Conservation (phyloP, 228 moss, liverwort and hornwort genomes). For the Sphagnum magellanicum region DNA sequence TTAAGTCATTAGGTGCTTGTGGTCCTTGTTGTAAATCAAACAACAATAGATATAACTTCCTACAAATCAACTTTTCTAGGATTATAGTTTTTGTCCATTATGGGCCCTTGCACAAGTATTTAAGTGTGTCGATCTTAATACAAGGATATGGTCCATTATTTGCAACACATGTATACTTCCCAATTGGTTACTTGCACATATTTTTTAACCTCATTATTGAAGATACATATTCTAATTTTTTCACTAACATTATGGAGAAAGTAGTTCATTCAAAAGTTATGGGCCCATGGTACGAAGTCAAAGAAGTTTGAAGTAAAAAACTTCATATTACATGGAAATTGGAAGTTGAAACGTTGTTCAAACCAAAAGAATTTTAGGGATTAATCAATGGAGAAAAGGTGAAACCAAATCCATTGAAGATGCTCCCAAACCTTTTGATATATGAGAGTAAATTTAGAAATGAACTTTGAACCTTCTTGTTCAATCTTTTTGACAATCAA, state of each 20-base stretch:
- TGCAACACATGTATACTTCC: too few species aligned
- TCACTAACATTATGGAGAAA: background rate
- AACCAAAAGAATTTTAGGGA: background rate
- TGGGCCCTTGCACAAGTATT: too few species aligned
- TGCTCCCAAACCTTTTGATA: background rate
- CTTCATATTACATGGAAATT: background rate
- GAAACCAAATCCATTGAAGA: background rate
- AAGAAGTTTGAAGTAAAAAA: background rate
- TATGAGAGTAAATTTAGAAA: background rate
- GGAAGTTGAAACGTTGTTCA: background rate
- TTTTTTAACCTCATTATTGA: background rate
- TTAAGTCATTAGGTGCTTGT: too few species aligned
- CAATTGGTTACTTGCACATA: too few species aligned
- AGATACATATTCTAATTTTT: background rate
- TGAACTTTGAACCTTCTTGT: background rate
- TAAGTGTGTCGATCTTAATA: too few species aligned
- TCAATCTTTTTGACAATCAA: background rate
- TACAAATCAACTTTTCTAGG: too few species aligned
- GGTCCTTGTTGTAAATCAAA: too few species aligned
- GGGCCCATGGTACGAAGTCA: background rate
- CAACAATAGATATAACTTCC: too few species aligned
- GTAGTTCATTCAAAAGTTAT: background rate
- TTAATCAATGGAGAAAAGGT: background rate
- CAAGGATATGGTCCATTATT: too few species aligned
- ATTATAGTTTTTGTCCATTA: too few species aligned